Evolutionary conservation across 306 rosid species (phyloP), one percentile per base, ranked within the genome.

Genomic region (Castanea mollissima): DNA sequence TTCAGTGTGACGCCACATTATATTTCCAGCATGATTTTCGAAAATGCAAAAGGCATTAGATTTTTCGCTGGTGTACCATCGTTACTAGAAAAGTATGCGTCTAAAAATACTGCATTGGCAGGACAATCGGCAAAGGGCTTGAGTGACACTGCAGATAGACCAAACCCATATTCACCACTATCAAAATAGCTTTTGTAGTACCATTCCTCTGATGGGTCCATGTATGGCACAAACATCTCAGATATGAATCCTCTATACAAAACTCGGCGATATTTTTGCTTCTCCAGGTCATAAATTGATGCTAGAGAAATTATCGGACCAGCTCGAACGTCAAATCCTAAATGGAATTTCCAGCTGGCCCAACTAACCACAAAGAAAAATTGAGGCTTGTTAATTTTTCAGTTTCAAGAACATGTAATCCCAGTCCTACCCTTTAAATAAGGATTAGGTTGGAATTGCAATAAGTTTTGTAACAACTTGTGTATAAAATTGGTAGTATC

Each of bases 1-100:
- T 77, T 88, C 91, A n/a, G 94, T 81, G 77, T 90, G 94, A 41
- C 92, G 92, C 97, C 97, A 92, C 91, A 87, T 78, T 74, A 87
- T 79, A 55, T 85, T 81, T 4, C 92, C 87, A 8, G 85, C 85
- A 57, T 83, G 59, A 19, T 62, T 81, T 55, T 92, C 93, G n/a
- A 90, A 90, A 10, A 92, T 80, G 46, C 97, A 90, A 13, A 92
- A 75, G 1, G 93, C 86, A 58, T 92, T 89, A 0, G 87, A 0
- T 51, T 87, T 15, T 86, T 69, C 2, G 87, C 87, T 27, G 91
- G 92, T 0, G 57, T 55, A 1, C 89, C 94, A 78, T 89, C 82
- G 6, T 58, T 52, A 6, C 4, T 70, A 1, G 90, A 87, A 67
- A 72, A 82, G 34, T 83, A 82, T 44, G 90, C 86, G 3, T 92